These are phyloP conservation scores for Fraxinus greggii DNA, from an alignment of 305 asterid species.

Conservation along the genomic window DNA sequence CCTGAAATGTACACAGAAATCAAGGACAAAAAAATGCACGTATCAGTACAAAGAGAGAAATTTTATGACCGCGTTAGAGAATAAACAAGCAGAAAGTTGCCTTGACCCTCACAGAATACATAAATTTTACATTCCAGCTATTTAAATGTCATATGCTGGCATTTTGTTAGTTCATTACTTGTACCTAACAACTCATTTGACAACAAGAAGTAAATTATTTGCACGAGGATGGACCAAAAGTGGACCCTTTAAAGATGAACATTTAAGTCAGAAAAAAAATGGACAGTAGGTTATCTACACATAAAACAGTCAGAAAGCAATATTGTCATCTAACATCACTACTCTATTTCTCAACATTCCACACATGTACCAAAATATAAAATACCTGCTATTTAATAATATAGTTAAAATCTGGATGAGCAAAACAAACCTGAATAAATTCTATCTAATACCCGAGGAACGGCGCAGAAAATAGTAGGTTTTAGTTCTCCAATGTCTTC, in stretches of 20 bases:
- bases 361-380: background rate
- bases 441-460: conserved; percentile 48
- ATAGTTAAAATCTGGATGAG: background rate
- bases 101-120: background rate
- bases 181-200: background rate
- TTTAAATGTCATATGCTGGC: background rate
- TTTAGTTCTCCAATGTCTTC: conserved; percentile 42
- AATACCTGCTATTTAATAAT: background rate
- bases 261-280: background rate
- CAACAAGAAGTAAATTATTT: background rate
- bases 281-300: background rate
- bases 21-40: conserved; percentile 19
- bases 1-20: conserved; percentile 47
- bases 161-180: background rate
- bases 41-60: background rate
- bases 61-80: background rate
- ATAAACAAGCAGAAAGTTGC: background rate
- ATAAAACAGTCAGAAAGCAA: background rate
- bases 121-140: background rate
- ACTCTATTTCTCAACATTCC: background rate
- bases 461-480: conserved; percentile 49
- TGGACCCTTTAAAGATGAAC: background rate
- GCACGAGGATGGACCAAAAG: conserved; percentile 16
- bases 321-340: background rate
- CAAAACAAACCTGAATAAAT: conserved; percentile 35